Conservation (phyloP, 192 early-diverging fungal species). For the Backusella morwellensis region DNA sequence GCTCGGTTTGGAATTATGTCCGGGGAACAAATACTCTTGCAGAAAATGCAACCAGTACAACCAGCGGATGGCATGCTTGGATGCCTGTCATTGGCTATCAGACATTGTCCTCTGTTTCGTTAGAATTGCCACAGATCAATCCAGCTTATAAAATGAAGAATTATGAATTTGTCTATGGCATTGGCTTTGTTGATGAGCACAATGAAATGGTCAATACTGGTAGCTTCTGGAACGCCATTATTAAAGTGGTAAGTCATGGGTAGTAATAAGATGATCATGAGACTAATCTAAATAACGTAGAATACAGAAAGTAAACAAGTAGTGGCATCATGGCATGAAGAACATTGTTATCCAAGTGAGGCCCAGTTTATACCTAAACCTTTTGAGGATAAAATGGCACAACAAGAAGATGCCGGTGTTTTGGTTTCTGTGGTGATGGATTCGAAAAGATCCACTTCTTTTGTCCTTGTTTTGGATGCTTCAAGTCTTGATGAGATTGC, state of each 20-base stretch:
- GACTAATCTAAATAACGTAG: constrained; percentile 10
- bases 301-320: constrained; percentile 34
- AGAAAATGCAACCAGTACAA: constrained; percentile 7
- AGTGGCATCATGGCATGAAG: constrained; percentile 46
- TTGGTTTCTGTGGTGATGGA: constrained; percentile 75
- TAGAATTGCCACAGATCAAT: constrained; percentile 46
- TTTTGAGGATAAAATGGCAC: constrained; percentile 28
- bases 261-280: background rate
- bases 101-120: constrained; percentile 3
- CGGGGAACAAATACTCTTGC: background rate
- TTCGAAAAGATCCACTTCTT: constrained; percentile 60
- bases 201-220: background rate
- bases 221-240: constrained; percentile 43
- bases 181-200: constrained; percentile 32
- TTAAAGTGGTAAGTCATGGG: constrained; percentile 42
- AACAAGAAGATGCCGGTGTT: constrained; percentile 72
- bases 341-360: constrained; percentile 76
- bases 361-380: constrained; percentile 71
- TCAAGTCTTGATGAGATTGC: constrained; percentile 60
- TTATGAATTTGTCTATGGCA: constrained; percentile 37
- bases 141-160: constrained; percentile 21
- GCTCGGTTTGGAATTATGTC: constrained; percentile 17
- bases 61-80: constrained; percentile 20
- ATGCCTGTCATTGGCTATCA: constrained; percentile 28
- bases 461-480: constrained; percentile 75